Evolutionary conservation across 192 early-diverging fungal species (phyloP), one percentile per base, ranked within the genome.

Genomic region (Mortierella hygrophila): DNA sequence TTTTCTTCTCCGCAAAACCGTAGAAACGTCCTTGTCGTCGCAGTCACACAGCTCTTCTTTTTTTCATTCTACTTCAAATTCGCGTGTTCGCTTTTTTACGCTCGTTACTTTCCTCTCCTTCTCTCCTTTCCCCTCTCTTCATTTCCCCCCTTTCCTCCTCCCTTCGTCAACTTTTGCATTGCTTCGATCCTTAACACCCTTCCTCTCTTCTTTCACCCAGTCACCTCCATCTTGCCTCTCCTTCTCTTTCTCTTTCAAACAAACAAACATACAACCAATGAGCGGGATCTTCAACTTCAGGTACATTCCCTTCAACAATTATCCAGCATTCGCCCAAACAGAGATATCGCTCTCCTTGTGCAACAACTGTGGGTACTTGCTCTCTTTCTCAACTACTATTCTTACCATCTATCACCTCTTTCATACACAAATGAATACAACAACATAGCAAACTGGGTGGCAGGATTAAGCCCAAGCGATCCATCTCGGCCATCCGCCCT

Each of bases 401-500:
- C n/a, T 15, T 29, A 35, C 37, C 37, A 41, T 4, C 60, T 40
- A 2, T 38, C 42, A 32, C n/a, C 4, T 20, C 26, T 32, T 37
- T 8, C 41, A 21, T 41, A 42, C 35, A 18, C n/a, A 9, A 32
- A 41, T 11, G 0, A n/a, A 18, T 42, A 74, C 15, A 52, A 32
- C 18, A 9, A 65, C 49, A 74, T 42, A 42, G 79, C 57, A 86
- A 81, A 60, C 77, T 86, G 37, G 84, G 79, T 21, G 49, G 60
- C 38, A 81, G 74, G 65, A 77, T 79, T 16, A 86, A 81, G 68
- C 65, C 78, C 10, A 86, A 86, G 57, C 71, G 84, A 9, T 86
- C 87, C 13, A 54, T 72, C 42, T 78, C 85, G 49, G 75, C 85
- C 6, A 79, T 72, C 29, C 88, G 89, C 37, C 88, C 92, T n/a